phyloP scores from a whole-genome alignment of 1,284 basidiomycete species.

The Violaceomyces palustris region DNA sequence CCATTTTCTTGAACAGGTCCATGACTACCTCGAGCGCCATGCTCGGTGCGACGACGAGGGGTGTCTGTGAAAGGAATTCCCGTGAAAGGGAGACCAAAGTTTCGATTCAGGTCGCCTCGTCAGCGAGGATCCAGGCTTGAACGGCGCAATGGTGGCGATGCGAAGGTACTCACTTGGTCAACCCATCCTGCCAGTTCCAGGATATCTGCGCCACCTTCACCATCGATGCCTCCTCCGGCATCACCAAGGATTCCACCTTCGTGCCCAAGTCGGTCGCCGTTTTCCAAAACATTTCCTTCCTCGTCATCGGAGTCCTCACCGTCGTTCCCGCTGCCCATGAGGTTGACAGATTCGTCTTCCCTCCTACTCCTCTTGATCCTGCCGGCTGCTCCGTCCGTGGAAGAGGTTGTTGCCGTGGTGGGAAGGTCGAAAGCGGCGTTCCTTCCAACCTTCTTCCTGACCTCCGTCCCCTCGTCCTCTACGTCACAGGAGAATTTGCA shows the following conservation, averaged over 20 bases:
- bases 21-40: conserved; percentile 92
- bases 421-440: conserved; percentile 4
- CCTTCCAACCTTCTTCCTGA: too few relatives aligned
- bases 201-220: conserved; percentile 27
- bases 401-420: conserved; percentile 14
- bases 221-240: conserved; percentile 29
- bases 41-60: conserved; percentile 84
- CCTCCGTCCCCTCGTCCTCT: too few relatives aligned
- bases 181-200: conserved; percentile 45
- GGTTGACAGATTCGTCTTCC: conserved; percentile 11
- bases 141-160: too few relatives aligned
- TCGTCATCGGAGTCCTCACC: conserved; percentile 10
- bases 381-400: conserved; percentile 9
- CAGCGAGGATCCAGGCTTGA: too few relatives aligned
- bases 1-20: conserved; percentile 61
- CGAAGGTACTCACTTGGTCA: too few relatives aligned
- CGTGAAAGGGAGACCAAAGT: too few relatives aligned
- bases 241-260: conserved; percentile 17
- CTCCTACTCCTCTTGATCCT: not conserved
- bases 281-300: not conserved
- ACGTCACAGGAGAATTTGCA: conserved; percentile 43
- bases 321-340: conserved; percentile 13
- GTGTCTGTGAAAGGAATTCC: conserved; percentile 61
- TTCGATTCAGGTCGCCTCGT: too few relatives aligned
- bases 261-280: conserved; percentile 1